phyloP scores from a whole-genome alignment of 352 stramenopile species.

The Aphanomyces euteiches region DNA sequence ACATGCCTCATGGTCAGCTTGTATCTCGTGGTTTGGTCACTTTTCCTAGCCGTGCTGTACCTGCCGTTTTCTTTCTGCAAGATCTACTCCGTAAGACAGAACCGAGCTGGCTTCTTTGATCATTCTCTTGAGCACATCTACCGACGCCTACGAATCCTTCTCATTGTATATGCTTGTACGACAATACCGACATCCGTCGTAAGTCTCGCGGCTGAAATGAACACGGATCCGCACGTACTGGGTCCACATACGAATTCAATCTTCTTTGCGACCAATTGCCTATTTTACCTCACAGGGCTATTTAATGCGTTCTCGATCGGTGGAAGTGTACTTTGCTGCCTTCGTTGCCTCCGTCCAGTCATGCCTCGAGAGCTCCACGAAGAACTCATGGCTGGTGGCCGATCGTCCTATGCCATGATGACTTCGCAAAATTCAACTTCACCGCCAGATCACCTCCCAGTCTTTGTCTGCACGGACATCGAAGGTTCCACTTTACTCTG shows the following conservation, averaged over 20 bases:
- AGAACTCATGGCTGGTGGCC: slow-evolving; percentile 53
- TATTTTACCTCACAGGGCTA: slow-evolving; percentile 61
- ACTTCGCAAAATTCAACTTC: slow-evolving; percentile 37
- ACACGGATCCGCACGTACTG: slow-evolving; percentile 37
- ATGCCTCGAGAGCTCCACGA: slow-evolving; percentile 63
- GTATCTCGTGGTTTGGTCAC: slow-evolving; percentile 12
- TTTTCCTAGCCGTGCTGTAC: slow-evolving; percentile 13
- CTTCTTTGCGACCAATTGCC: slow-evolving; percentile 34
- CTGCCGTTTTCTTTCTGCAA: slow-evolving; percentile 51
- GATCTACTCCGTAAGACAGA: slow-evolving; percentile 44
- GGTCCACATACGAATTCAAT: not conserved
- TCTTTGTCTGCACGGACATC: slow-evolving; percentile 84
- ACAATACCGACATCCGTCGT: slow-evolving; percentile 60
- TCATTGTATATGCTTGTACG: slow-evolving; percentile 63
- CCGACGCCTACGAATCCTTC: slow-evolving; percentile 62
- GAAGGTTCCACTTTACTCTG: slow-evolving; percentile 72
- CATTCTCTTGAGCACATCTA: slow-evolving; percentile 47
- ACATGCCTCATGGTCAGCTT: slow-evolving; percentile 15
- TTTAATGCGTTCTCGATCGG: slow-evolving; percentile 59
- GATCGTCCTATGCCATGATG: slow-evolving; percentile 34
- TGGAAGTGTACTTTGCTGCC: slow-evolving; percentile 59
- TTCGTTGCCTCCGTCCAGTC: slow-evolving; percentile 50
- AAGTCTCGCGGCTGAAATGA: slow-evolving; percentile 34
- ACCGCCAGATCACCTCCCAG: slow-evolving; percentile 45
- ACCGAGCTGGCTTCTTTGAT: slow-evolving; percentile 48